These are phyloP conservation scores for Globisporangium emineosum DNA, from an alignment of 352 stramenopile genomes.

Conservation along the genomic window DNA sequence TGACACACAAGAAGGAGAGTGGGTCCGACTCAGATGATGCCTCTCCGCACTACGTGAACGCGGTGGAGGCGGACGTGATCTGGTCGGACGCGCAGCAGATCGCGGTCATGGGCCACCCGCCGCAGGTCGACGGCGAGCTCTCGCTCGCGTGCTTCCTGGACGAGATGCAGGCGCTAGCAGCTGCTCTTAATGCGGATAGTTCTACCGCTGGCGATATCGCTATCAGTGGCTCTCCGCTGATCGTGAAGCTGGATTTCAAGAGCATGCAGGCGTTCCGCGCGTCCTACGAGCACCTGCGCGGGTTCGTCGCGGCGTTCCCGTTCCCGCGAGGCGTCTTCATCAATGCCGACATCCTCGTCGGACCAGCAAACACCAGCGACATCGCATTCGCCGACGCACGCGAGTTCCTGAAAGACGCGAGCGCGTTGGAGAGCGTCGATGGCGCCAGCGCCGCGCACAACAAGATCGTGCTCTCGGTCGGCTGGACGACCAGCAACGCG, in stretches of 20 bases:
- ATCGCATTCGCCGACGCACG: slow-evolving; percentile 39
- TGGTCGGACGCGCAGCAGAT: slow-evolving; percentile 48
- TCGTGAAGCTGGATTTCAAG: slow-evolving; percentile 79
- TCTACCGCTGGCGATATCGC: not conserved
- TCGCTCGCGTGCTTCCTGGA: slow-evolving; percentile 40
- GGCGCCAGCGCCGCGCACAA: slow-evolving; percentile 13
- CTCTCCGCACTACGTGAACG: slow-evolving; percentile 39
- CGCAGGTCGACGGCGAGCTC: slow-evolving; percentile 51
- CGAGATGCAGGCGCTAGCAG: slow-evolving; percentile 35
- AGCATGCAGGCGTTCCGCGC: slow-evolving; percentile 44
- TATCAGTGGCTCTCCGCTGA: slow-evolving; percentile 25
- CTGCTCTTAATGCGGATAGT: not conserved
- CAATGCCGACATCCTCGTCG: slow-evolving; percentile 66
- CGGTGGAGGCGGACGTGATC: slow-evolving; percentile 71
- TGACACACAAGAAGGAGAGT: not conserved
- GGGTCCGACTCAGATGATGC: not conserved
- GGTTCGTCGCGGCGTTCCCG: slow-evolving; percentile 44
- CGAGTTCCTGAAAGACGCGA: slow-evolving; percentile 42
- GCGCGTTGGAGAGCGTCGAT: slow-evolving; percentile 29
- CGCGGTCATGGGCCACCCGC: slow-evolving; percentile 67
- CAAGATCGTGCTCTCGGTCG: slow-evolving; percentile 71
- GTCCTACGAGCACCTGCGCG: slow-evolving; percentile 25
- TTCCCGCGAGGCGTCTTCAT: slow-evolving; percentile 56
- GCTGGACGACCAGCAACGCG: slow-evolving; percentile 63
- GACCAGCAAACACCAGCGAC: slow-evolving; percentile 30